Evolutionary conservation across 192 early-diverging fungal genomes (phyloP).

Genomic region (Backusella morwellensis): DNA sequence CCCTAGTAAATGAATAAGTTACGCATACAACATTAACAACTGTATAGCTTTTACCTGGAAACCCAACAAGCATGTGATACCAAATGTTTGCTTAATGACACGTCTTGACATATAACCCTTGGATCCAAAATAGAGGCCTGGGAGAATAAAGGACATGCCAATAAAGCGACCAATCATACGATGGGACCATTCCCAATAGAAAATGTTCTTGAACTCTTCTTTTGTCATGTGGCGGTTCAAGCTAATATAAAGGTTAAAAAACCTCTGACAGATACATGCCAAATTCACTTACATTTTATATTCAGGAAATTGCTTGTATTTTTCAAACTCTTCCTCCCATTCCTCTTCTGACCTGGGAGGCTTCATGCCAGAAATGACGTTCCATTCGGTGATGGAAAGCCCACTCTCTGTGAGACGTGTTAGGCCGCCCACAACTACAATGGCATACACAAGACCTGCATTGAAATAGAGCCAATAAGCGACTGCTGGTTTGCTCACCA

Average conservation of each 20-base stretch:
- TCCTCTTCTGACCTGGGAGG: constrained; percentile 81
- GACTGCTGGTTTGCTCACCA: constrained; percentile 55
- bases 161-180: constrained; percentile 93
- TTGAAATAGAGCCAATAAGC: constrained; percentile 92
- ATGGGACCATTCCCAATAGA: constrained; percentile 98
- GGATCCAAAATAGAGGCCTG: constrained; percentile 82
- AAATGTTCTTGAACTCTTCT: constrained; percentile 95
- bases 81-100: constrained; percentile 58
- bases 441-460: constrained; percentile 86
- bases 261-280: background rate
- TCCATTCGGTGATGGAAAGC: constrained; percentile 97
- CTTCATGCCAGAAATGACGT: constrained; percentile 89
- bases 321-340: constrained; percentile 95
- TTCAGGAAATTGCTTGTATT: constrained; percentile 98
- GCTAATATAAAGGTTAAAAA: constrained; percentile 35
- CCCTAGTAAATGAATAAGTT: constrained; percentile 47
- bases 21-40: too few relatives aligned
- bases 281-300: constrained; percentile 76
- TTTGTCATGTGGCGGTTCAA: constrained; percentile 87
- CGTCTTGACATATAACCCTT: constrained; percentile 73
- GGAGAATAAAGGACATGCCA: constrained; percentile 83
- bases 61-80: constrained; percentile 63
- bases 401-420: constrained; percentile 97
- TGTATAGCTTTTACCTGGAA: constrained; percentile 53
- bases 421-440: constrained; percentile 92